Percentiles rank a stretch among this genome's conserved stretches.
Conservation (phyloP, 176 grass and related monocot genomes). For the Aegilops umbellulata region DNA sequence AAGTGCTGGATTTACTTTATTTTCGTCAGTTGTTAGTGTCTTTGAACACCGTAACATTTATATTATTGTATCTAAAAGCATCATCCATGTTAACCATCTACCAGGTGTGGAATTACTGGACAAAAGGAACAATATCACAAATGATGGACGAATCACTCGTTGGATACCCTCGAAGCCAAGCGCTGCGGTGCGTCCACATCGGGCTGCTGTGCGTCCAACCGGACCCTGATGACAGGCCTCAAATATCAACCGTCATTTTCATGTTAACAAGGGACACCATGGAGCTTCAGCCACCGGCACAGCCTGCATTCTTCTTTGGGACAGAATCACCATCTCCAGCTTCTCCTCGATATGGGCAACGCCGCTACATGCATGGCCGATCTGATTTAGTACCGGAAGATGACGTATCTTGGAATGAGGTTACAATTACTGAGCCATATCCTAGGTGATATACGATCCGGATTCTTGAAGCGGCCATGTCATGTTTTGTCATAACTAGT, state of each 20-base stretch:
- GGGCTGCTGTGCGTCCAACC: slow-evolving; percentile 63
- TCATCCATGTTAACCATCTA: neutral
- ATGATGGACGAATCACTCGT: slow-evolving; percentile 22
- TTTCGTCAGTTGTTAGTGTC: neutral
- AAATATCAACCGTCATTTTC: slow-evolving; percentile 43
- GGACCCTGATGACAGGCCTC: slow-evolving; percentile 37
- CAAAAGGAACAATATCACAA: slow-evolving; percentile 24
- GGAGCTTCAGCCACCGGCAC: slow-evolving; percentile 24
- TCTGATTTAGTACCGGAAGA: neutral
- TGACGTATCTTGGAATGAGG: slow-evolving; percentile 18
- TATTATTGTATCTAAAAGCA: neutral
- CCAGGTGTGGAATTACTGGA: slow-evolving; percentile 54
- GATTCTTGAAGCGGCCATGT: no score
- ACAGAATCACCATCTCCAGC: neutral
- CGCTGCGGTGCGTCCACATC: slow-evolving; percentile 41
- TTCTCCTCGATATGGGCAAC: neutral
- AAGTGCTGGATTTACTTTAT: neutral
- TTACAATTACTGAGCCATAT: slow-evolving; percentile 27
- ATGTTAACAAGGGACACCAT: slow-evolving; percentile 57
- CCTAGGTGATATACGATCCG: slow-evolving; percentile 27
- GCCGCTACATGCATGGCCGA: neutral
- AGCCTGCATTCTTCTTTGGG: slow-evolving; percentile 45
- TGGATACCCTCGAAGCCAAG: neutral
- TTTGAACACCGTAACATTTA: neutral
- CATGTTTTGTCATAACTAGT: no score